These are phyloP conservation scores for Botrytis hyacinthi DNA, from an alignment of 2,329 filamentous ascomycete genomes.

Conservation along the genomic window DNA sequence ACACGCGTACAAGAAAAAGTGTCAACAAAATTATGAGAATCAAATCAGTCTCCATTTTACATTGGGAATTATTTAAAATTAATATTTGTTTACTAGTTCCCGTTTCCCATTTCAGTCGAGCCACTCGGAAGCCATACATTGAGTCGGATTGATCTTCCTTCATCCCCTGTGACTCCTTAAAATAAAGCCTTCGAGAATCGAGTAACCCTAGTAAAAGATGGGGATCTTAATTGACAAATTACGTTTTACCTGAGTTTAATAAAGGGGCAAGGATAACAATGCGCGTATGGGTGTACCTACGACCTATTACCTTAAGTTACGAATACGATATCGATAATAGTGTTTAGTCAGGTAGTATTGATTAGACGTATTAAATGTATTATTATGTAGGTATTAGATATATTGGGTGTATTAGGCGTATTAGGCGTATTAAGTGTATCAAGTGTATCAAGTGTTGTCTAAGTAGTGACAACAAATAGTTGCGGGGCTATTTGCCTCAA, in stretches of 20 bases:
- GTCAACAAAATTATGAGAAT: neutral
- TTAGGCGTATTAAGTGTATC: neutral
- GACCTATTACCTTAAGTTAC: neutral
- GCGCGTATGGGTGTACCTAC: neutral
- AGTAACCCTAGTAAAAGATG: neutral
- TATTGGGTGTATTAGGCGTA: neutral
- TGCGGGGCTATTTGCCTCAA: neutral
- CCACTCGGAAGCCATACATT: conserved; percentile 11
- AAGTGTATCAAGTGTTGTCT: neutral
- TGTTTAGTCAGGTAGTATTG: neutral
- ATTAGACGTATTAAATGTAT: neutral
- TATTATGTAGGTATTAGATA: neutral
- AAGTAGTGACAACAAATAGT: conserved; percentile 7
- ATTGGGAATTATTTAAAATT: conserved; percentile 6
- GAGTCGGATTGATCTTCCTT: neutral
- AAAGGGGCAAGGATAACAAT: neutral
- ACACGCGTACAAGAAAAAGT: neutral
- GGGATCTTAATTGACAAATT: neutral
- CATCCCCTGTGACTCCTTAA: neutral
- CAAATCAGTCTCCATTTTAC: neutral
- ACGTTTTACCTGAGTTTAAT: neutral
- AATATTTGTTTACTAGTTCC: conserved; percentile 5
- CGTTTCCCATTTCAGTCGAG: neutral
- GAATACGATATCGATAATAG: neutral
- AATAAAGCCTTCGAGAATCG: neutral